phyloP scores from a whole-genome alignment of 1,284 basidiomycete genomes.

The Heterobasidion annosum region DNA sequence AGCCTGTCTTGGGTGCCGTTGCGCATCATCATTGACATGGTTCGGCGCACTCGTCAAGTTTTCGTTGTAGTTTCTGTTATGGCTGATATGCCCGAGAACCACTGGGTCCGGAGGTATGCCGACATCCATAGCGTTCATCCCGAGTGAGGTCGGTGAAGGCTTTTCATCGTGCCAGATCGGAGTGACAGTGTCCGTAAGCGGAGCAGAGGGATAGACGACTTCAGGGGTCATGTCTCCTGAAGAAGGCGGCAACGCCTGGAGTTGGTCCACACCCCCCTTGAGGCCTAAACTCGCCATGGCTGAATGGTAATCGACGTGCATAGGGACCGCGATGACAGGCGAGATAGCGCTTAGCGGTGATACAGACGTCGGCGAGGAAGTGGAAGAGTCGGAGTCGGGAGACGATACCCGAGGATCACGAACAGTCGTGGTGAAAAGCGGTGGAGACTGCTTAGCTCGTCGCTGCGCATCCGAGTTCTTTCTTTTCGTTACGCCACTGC shows the following conservation, averaged over 20 bases:
- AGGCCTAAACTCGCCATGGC: no score
- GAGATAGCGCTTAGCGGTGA: background rate
- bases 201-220: background rate
- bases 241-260: background rate
- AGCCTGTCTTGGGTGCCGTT: background rate
- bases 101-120: background rate
- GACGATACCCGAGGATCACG: background rate
- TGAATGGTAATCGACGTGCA: background rate
- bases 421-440: background rate
- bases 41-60: no score
- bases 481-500: background rate
- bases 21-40: no score
- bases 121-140: background rate
- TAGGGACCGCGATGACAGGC: background rate
- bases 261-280: no score
- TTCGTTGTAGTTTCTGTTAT: no score
- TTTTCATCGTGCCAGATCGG: background rate
- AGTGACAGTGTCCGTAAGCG: background rate
- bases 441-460: background rate
- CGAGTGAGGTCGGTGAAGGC: background rate
- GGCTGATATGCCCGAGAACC: background rate
- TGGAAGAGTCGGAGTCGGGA: background rate
- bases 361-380: slow-evolving; percentile 1
- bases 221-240: background rate
- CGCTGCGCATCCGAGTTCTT: background rate